Conservation (phyloP, 495 filamentous ascomycete species). For the Ascobolus immersus region DNA sequence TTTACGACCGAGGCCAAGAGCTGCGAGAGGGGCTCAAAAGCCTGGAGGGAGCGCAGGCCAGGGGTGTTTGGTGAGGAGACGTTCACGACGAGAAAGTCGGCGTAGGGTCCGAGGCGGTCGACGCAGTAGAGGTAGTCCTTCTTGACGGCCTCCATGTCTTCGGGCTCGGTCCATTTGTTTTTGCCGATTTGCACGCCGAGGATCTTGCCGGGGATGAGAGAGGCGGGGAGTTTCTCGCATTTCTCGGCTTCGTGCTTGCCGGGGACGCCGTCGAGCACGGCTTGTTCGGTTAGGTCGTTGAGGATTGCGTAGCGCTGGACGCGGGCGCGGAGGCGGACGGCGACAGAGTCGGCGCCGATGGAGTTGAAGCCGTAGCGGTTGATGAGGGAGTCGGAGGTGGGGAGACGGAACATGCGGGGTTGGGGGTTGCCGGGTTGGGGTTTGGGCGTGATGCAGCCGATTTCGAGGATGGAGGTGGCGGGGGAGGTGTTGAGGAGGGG, state of each 20-base stretch:
- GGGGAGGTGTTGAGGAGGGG: slow-evolving; percentile 59
- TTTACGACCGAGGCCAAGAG: slow-evolving; percentile 62
- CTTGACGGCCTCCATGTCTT: slow-evolving; percentile 58
- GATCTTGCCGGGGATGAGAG: slow-evolving; percentile 43
- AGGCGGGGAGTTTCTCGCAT: slow-evolving; percentile 30
- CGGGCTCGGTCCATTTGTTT: slow-evolving; percentile 69
- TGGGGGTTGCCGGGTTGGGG: slow-evolving; percentile 69
- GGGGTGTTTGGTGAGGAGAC: slow-evolving; percentile 92
- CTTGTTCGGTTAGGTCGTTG: slow-evolving; percentile 40
- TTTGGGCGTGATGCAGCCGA: slow-evolving; percentile 65
- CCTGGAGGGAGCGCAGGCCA: slow-evolving; percentile 62
- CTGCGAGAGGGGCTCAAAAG: slow-evolving; percentile 48
- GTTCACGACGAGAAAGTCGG: slow-evolving; percentile 87
- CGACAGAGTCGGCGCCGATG: slow-evolving; percentile 64
- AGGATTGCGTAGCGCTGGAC: slow-evolving; percentile 49
- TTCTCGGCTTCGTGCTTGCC: slow-evolving; percentile 4
- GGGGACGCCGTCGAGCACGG: slow-evolving; percentile 46
- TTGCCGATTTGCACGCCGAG: slow-evolving; percentile 93
- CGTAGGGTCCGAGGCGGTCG: slow-evolving; percentile 51
- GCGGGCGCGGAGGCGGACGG: slow-evolving; percentile 48
- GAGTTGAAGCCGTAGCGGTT: slow-evolving; percentile 93
- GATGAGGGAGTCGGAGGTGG: slow-evolving; percentile 58
- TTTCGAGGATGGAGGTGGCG: slow-evolving; percentile 42
- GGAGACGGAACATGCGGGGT: slow-evolving; percentile 67
- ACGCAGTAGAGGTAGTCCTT: slow-evolving; percentile 74